Conservation (phyloP, 2,329 filamentous ascomycete genomes). For the Pseudogymnoascus sp. region DNA sequence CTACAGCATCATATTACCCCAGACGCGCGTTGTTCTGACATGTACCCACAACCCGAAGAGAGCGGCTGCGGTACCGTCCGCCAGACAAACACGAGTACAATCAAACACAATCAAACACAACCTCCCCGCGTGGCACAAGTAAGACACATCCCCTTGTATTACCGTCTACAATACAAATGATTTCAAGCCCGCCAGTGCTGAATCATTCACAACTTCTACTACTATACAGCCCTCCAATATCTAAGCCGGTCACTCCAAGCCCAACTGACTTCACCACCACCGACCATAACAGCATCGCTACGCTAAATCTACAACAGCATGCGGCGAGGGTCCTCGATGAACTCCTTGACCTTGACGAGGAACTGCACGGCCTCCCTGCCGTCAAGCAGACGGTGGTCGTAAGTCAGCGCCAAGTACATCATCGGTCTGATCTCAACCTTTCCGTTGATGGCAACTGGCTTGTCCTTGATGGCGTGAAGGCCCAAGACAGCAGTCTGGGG, state of each 20-base stretch:
- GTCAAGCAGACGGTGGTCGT: constrained; percentile 92
- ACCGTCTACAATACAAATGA: constrained; percentile 2
- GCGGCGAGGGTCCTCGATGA: constrained; percentile 86
- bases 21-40: background rate
- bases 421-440: constrained; percentile 96
- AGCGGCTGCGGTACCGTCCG: background rate
- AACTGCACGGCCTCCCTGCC: constrained; percentile 94
- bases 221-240: background rate
- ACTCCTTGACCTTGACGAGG: constrained; percentile 95
- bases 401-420: constrained; percentile 98
- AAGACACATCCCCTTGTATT: constrained; percentile 3
- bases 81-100: background rate
- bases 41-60: background rate
- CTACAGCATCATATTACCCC: background rate
- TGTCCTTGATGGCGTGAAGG: constrained; percentile 94
- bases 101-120: background rate
- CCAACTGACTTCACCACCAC: background rate
- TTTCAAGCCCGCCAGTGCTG: background rate
- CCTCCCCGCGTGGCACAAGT: background rate
- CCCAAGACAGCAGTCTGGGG: constrained; percentile 89
- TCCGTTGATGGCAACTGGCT: constrained; percentile 80
- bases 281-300: constrained; percentile 8
- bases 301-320: constrained; percentile 61
- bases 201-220: constrained; percentile 1
- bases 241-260: background rate